Conservation (phyloP, 495 filamentous ascomycete genomes). For the Penicillium riverlandense region DNA sequence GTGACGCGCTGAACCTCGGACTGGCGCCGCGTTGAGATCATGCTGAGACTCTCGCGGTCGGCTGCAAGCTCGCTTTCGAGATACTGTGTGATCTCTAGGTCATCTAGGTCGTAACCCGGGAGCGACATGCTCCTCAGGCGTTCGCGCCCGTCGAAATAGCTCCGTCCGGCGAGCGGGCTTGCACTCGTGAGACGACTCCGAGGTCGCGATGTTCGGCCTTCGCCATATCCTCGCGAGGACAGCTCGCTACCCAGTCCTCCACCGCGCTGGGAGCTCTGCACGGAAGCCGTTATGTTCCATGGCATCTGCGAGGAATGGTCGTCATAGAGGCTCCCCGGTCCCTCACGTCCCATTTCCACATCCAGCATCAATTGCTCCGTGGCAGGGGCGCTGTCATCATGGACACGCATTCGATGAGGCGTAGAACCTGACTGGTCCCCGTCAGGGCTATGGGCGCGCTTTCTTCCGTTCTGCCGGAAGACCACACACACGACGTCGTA, state of each 20-base stretch:
- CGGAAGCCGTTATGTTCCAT: conserved; percentile 61
- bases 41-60: conserved; percentile 39
- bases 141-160: conserved; percentile 30
- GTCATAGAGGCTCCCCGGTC: conserved; percentile 48
- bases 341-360: conserved; percentile 56
- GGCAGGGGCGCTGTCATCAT: conserved; percentile 15
- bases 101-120: conserved; percentile 26
- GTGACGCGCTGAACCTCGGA: conserved; percentile 32
- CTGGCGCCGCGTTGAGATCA: conserved; percentile 28
- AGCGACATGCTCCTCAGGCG: conserved; percentile 27
- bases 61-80: conserved; percentile 23
- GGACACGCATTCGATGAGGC: conserved; percentile 38
- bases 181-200: conserved; percentile 48
- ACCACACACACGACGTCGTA: conserved; percentile 35
- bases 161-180: conserved; percentile 54
- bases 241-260: conserved; percentile 49
- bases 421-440: conserved; percentile 17
- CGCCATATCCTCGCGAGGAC: conserved; percentile 36
- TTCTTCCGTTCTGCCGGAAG: conserved; percentile 17
- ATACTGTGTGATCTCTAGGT: conserved; percentile 31
- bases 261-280: conserved; percentile 46
- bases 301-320: conserved; percentile 56
- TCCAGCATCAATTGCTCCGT: conserved; percentile 11
- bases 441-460: conserved; percentile 30
- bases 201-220: conserved; percentile 8